Conservation (phyloP, 495 filamentous ascomycete genomes). For the Lepraria neglecta region DNA sequence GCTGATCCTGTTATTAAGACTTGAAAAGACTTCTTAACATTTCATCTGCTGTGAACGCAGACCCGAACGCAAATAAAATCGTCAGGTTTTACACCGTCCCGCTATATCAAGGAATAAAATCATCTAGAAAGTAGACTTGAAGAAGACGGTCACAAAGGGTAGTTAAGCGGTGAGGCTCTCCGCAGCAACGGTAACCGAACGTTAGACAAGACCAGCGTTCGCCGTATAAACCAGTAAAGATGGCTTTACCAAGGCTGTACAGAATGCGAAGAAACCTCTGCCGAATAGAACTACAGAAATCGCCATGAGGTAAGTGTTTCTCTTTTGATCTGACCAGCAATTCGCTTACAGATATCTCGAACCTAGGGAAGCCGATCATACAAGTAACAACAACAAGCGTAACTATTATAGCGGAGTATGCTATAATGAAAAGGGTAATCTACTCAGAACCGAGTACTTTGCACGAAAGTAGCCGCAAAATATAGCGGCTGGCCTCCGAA, state of each 20-base stretch:
- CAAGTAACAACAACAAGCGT: not conserved
- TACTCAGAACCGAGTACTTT: not conserved
- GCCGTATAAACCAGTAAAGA: not conserved
- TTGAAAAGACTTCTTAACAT: not conserved
- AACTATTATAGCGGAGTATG: not conserved
- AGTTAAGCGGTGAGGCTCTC: slow-evolving; percentile 2
- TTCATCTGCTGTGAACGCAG: not conserved
- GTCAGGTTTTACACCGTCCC: not conserved
- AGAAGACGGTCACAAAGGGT: slow-evolving; percentile 3
- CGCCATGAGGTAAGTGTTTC: not conserved
- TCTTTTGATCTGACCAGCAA: not conserved
- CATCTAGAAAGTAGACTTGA: not conserved
- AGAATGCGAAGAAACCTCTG: slow-evolving; percentile 5
- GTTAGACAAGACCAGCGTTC: slow-evolving; percentile 1
- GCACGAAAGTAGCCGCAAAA: not conserved
- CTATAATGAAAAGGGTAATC: not conserved
- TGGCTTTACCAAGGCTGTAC: slow-evolving; percentile 3
- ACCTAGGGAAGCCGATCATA: not conserved
- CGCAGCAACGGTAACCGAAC: not conserved
- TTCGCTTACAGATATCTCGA: not conserved
- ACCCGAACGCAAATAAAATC: slow-evolving; percentile 2
- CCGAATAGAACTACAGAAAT: not conserved
- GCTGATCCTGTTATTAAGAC: not conserved
- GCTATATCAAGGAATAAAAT: not conserved
- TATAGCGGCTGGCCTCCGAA: not conserved